Evolutionary conservation across 2,329 filamentous ascomycete species (phyloP).

Genomic region (Phialophora tarda): DNA sequence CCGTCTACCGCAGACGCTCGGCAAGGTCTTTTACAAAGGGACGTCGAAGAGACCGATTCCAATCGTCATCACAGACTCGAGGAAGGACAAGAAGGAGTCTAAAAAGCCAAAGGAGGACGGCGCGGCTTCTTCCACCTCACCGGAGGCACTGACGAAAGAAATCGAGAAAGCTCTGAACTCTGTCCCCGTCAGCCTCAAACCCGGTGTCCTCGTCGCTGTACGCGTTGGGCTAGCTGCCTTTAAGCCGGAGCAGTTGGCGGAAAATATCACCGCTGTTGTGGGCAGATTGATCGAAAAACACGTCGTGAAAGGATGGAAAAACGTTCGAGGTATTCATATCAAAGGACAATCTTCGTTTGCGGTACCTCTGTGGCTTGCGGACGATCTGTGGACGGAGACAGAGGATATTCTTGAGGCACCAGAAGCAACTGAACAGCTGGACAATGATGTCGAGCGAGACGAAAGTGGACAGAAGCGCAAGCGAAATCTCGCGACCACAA

Average conservation of each 20-base stretch:
- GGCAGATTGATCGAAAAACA: slow-evolving; percentile 74
- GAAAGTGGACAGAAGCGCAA: slow-evolving; percentile 36
- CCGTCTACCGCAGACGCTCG: slow-evolving; percentile 75
- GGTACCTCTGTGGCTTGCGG: slow-evolving; percentile 91
- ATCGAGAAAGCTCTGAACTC: slow-evolving; percentile 76
- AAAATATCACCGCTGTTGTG: slow-evolving; percentile 78
- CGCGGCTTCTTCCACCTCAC: slow-evolving; percentile 58
- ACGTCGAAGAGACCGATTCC: slow-evolving; percentile 86
- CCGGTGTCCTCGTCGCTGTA: slow-evolving; percentile 79
- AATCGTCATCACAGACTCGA: slow-evolving; percentile 70
- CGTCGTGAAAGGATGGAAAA: slow-evolving; percentile 85
- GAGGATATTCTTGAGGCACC: slow-evolving; percentile 67
- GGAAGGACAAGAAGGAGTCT: slow-evolving; percentile 62
- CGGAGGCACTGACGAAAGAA: slow-evolving; percentile 75
- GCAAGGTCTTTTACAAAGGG: slow-evolving; percentile 89
- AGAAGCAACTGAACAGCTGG: slow-evolving; percentile 48
- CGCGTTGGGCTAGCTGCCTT: slow-evolving; percentile 78
- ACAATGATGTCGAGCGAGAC: slow-evolving; percentile 29
- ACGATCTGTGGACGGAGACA: slow-evolving; percentile 86
- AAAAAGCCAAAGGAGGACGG: slow-evolving; percentile 51
- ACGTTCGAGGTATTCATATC: slow-evolving; percentile 82
- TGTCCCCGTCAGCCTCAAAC: slow-evolving; percentile 80
- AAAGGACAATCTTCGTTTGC: slow-evolving; percentile 88
- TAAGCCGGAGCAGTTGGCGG: slow-evolving; percentile 74
- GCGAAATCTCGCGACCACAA: slow-evolving; percentile 33